Evolutionary conservation across 2,329 filamentous ascomycete species (phyloP).

Genomic region (Clarireedia monteithiana): DNA sequence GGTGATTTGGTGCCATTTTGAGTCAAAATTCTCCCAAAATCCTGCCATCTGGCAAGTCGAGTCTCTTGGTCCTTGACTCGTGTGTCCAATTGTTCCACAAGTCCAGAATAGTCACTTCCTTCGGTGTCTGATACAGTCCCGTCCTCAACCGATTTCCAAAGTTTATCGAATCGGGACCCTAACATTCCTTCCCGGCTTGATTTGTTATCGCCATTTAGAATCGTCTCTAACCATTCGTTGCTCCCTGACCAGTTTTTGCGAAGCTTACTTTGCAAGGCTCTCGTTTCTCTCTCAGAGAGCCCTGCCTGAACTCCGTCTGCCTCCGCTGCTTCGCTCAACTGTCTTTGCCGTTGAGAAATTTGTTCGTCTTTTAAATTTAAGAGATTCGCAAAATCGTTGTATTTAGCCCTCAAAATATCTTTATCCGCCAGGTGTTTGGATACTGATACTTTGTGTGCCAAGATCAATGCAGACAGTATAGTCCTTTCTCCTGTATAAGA

Average conservation of each 20-base stretch:
- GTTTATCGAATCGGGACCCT: constrained; percentile 55
- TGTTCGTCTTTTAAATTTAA: constrained; percentile 55
- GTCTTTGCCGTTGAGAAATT: constrained; percentile 46
- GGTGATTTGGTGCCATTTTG: constrained; percentile 13
- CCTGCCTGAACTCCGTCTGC: constrained; percentile 21
- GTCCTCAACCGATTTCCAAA: constrained; percentile 61
- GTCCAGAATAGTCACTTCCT: constrained; percentile 36
- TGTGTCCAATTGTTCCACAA: constrained; percentile 64
- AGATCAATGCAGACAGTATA: constrained; percentile 55
- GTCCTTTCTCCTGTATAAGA: constrained; percentile 47
- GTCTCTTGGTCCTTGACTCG: constrained; percentile 59
- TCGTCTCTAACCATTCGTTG: constrained; percentile 62
- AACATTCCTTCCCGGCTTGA: constrained; percentile 55
- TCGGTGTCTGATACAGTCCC: constrained; percentile 51
- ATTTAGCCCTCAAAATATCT: constrained; percentile 49
- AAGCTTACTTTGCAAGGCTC: constrained; percentile 50
- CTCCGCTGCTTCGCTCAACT: constrained; percentile 29
- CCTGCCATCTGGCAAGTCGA: constrained; percentile 65
- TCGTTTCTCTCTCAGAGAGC: constrained; percentile 24
- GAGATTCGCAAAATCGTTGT: constrained; percentile 54
- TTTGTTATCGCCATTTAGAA: constrained; percentile 59
- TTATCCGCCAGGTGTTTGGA: constrained; percentile 51
- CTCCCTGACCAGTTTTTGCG: constrained; percentile 73
- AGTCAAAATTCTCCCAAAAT: constrained; percentile 43
- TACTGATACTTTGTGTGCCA: constrained; percentile 67